These are phyloP conservation scores for Termitomyces sp. DNA, from an alignment of 768 basidiomycete genomes.

Conservation along the genomic window DNA sequence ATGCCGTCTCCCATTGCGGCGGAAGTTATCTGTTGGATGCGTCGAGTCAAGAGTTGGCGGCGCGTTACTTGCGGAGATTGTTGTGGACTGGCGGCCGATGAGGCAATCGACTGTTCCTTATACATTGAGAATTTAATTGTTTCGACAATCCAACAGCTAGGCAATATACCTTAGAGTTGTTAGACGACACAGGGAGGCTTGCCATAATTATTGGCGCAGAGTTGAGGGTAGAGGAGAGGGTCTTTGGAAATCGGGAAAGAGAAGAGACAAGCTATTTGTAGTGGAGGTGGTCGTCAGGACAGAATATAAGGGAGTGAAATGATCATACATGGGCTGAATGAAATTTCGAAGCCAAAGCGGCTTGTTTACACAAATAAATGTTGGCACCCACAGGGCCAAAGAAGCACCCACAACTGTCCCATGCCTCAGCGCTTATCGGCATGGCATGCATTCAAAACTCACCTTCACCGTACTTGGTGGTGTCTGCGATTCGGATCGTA, in stretches of 20 bases:
- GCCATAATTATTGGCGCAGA: background rate
- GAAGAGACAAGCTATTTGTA: background rate
- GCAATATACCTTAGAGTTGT: background rate
- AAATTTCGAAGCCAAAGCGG: conserved; percentile 23
- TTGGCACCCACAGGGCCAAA: conserved; percentile 35
- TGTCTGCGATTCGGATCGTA: background rate
- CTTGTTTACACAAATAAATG: conserved; percentile 33
- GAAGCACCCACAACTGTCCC: conserved; percentile 27
- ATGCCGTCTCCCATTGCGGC: conserved; percentile 13
- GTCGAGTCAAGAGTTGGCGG: conserved; percentile 1
- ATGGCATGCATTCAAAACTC: background rate
- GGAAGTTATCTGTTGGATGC: conserved; percentile 1
- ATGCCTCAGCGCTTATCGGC: background rate
- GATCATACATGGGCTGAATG: conserved; percentile 16
- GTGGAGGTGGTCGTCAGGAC: conserved; percentile 4
- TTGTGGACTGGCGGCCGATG: background rate
- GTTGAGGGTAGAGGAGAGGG: background rate
- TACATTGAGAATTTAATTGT: background rate
- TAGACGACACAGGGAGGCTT: background rate
- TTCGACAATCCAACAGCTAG: background rate
- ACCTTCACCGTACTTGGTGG: background rate
- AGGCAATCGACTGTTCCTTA: background rate
- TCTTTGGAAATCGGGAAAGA: background rate
- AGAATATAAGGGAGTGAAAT: conserved; percentile 15
- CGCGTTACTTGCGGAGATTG: background rate